phyloP scores from a whole-genome alignment of 176 grass and related monocot species.

The Avena atlantica region DNA sequence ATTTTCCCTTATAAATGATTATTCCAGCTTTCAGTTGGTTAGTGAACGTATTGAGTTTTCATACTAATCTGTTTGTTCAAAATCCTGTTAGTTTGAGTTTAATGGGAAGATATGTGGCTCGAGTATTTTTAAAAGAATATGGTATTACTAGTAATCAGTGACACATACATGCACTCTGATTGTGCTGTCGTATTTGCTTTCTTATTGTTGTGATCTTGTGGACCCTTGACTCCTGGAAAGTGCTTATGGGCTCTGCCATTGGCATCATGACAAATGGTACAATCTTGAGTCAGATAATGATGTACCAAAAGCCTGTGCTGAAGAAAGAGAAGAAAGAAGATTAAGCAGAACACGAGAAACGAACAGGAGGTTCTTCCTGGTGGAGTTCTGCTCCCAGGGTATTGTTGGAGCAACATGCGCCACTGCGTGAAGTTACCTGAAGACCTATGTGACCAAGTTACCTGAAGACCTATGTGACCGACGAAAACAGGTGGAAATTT shows the following conservation, averaged over 20 bases:
- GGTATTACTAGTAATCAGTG: neutral
- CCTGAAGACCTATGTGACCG: neutral
- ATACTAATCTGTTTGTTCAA: neutral
- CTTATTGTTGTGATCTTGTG: neutral
- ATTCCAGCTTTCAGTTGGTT: neutral
- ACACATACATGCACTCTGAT: neutral
- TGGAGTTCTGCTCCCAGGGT: constrained; percentile 3
- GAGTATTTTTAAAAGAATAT: constrained; percentile 7
- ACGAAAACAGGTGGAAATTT: neutral
- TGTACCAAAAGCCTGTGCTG: constrained; percentile 59
- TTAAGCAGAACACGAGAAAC: constrained; percentile 37
- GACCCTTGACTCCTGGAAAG: constrained; percentile 74
- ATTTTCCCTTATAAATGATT: constrained; percentile 1
- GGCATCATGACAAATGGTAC: constrained; percentile 90
- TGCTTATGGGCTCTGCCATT: constrained; percentile 80
- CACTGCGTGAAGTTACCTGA: constrained; percentile 13
- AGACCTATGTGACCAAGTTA: neutral
- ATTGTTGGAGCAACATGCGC: constrained; percentile 1
- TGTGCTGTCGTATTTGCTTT: constrained; percentile 12
- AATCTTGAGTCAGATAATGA: constrained; percentile 73
- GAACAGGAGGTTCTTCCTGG: constrained; percentile 3
- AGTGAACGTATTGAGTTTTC: neutral
- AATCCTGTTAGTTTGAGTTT: constrained; percentile 27
- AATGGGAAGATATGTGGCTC: constrained; percentile 12
- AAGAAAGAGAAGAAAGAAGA: constrained; percentile 92